These are phyloP conservation scores for Penicillium sp. DNA, from an alignment of 2,329 filamentous ascomycete species.

Conservation along the genomic window DNA sequence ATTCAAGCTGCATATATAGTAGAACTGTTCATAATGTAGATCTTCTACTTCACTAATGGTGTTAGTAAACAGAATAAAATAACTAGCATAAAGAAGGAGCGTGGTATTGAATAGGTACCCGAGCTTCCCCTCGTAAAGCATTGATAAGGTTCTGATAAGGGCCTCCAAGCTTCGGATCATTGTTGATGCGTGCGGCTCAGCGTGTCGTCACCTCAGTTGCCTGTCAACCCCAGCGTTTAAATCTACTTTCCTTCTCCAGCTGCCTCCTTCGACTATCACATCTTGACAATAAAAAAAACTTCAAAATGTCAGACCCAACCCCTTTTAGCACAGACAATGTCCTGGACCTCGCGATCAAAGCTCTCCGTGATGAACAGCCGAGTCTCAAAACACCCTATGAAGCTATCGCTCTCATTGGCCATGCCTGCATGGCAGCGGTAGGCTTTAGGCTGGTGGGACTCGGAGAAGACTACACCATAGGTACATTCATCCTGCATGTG, in stretches of 20 bases:
- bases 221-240: background rate
- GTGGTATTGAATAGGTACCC: background rate
- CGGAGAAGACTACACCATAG: conserved; percentile 75
- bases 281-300: background rate
- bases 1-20: background rate
- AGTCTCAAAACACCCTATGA: conserved; percentile 62
- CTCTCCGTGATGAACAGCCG: conserved; percentile 29
- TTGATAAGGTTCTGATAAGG: conserved; percentile 1
- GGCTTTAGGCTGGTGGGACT: conserved; percentile 81
- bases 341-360: conserved; percentile 32
- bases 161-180: conserved; percentile 7
- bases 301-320: conserved; percentile 23
- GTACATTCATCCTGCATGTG: conserved; percentile 43
- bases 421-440: conserved; percentile 78
- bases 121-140: background rate
- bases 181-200: conserved; percentile 5
- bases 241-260: background rate
- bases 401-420: conserved; percentile 77
- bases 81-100: too few relatives aligned
- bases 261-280: background rate
- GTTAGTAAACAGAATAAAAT: too few relatives aligned
- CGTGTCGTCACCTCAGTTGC: background rate
- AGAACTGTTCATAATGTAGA: too few relatives aligned
- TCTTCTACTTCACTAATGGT: too few relatives aligned
- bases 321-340: conserved; percentile 29